Evolutionary conservation across 257 asterid species (phyloP).

Genomic region (Ocimum tenuiflorum): DNA sequence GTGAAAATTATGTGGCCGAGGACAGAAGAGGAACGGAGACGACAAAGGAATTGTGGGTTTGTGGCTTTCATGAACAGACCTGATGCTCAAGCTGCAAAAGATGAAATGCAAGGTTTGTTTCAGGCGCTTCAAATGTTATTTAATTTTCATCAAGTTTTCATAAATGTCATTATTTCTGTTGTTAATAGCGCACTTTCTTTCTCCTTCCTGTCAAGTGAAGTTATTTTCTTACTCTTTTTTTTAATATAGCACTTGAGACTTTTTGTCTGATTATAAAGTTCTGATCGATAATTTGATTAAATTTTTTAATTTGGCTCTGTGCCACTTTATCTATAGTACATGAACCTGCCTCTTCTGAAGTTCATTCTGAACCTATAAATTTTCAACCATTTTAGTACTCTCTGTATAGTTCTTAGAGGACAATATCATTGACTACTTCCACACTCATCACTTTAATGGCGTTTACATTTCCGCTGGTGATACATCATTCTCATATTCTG

Average conservation of each 20-base stretch:
- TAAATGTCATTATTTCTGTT: neutral
- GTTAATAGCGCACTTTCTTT: neutral
- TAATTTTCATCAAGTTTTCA: neutral
- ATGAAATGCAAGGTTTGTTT: slow-evolving; percentile 88
- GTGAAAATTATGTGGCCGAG: slow-evolving; percentile 99
- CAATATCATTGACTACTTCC: neutral
- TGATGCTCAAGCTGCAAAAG: slow-evolving; percentile 93
- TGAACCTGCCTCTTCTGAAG: neutral
- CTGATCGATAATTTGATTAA: neutral
- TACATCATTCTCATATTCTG: slow-evolving; percentile 3
- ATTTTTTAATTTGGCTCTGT: neutral
- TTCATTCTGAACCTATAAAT: neutral
- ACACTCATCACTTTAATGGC: neutral
- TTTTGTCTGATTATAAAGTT: neutral
- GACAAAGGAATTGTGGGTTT: slow-evolving; percentile 90
- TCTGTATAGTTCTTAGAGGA: slow-evolving; percentile 3
- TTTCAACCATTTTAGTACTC: neutral
- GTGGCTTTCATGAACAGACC: slow-evolving; percentile 93
- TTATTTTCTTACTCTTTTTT: neutral
- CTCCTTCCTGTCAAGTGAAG: neutral
- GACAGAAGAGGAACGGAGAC: slow-evolving; percentile 83
- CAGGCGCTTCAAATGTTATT: neutral
- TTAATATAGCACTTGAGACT: neutral
- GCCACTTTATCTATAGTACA: neutral
- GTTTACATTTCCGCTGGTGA: neutral